Conservation (phyloP, 2,329 filamentous ascomycete species). For the Fusarium pininemorale region DNA sequence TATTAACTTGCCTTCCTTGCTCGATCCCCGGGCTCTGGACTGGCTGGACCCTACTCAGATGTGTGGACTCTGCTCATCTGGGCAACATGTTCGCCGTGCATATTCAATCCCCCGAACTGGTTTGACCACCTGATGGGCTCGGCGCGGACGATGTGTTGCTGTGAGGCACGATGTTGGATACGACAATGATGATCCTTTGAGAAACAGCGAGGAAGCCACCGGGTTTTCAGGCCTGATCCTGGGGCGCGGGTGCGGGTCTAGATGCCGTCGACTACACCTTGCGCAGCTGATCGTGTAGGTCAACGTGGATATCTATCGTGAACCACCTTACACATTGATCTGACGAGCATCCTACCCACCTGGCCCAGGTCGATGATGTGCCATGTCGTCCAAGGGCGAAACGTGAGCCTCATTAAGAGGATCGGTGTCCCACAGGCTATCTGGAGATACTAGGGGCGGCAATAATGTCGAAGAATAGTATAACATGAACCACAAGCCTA, state of each 20-base stretch:
- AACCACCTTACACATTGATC: background rate
- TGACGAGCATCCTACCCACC: constrained; percentile 11
- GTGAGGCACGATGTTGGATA: constrained; percentile 22
- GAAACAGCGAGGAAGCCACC: background rate
- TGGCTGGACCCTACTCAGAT: constrained; percentile 4
- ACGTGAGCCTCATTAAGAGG: constrained; percentile 36
- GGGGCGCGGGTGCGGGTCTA: constrained; percentile 18
- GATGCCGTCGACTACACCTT: constrained; percentile 31
- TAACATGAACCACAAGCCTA: constrained; percentile 32
- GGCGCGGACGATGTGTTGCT: constrained; percentile 3
- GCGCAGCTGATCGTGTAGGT: constrained; percentile 34
- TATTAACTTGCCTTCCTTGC: background rate
- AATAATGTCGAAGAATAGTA: constrained; percentile 28
- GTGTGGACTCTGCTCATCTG: constrained; percentile 12
- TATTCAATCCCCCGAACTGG: constrained; percentile 1
- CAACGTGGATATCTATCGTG: constrained; percentile 26
- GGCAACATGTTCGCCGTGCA: constrained; percentile 3
- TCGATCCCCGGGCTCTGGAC: background rate
- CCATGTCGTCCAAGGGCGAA: constrained; percentile 25
- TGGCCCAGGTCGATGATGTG: constrained; percentile 27
- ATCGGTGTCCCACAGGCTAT: constrained; percentile 11
- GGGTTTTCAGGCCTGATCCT: constrained; percentile 6
- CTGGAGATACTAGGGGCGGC: constrained; percentile 13
- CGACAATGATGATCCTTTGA: background rate
- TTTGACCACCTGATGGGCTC: constrained; percentile 21